These are phyloP conservation scores for Nigrograna mackinnonii DNA, from an alignment of 2,329 filamentous ascomycete species.

Conservation along the genomic window DNA sequence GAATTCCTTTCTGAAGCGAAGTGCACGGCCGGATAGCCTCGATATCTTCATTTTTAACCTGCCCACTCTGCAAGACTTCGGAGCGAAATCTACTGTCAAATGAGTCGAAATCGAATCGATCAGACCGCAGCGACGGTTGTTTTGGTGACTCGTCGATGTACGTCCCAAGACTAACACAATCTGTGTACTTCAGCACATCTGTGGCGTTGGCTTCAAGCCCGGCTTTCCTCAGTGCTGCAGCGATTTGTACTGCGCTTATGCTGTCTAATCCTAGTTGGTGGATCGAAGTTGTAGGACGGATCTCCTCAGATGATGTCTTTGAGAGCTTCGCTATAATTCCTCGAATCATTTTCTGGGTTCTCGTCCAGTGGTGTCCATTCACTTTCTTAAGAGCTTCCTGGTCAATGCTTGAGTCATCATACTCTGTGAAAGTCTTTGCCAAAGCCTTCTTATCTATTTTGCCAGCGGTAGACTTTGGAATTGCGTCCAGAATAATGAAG, in stretches of 20 bases:
- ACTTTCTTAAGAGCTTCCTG: too few species aligned
- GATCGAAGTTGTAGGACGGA: conserved; percentile 70
- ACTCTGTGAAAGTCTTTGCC: conserved; percentile 28
- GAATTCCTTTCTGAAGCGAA: conserved; percentile 76
- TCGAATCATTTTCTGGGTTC: conserved; percentile 58
- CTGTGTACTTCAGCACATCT: conserved; percentile 69
- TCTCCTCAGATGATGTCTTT: conserved; percentile 50
- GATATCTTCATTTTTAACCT: conserved; percentile 43
- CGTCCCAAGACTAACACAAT: conserved; percentile 35
- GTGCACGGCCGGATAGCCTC: conserved; percentile 76
- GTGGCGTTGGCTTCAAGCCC: conserved; percentile 65
- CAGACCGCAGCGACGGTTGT: not conserved
- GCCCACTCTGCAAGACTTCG: conserved; percentile 32
- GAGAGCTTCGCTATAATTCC: conserved; percentile 64
- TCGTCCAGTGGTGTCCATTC: conserved; percentile 48
- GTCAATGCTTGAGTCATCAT: too few species aligned
- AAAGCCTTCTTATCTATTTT: conserved; percentile 45
- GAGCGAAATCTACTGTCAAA: conserved; percentile 53
- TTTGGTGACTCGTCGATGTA: conserved; percentile 11
- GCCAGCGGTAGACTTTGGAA: conserved; percentile 43
- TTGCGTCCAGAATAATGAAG: conserved; percentile 31
- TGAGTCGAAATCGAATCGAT: conserved; percentile 50
- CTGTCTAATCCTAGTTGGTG: conserved; percentile 91
- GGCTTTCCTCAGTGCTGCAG: conserved; percentile 64
- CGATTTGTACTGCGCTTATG: conserved; percentile 81